Conservation (phyloP, 1,139 yeast genomes). For the Pichia sp. region DNA sequence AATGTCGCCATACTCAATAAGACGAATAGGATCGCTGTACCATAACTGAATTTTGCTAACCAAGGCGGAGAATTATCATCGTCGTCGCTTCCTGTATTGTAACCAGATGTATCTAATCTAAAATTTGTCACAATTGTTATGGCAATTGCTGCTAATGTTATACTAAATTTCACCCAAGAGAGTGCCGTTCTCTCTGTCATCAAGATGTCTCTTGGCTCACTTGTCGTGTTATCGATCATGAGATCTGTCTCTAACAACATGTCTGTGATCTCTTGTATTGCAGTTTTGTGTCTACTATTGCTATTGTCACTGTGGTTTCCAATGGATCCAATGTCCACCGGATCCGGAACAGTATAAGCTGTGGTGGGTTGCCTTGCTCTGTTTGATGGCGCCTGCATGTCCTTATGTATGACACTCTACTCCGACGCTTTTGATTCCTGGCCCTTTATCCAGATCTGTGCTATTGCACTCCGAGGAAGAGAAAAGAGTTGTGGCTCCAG, state of each 20-base stretch:
- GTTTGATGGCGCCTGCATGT: too few relatives aligned
- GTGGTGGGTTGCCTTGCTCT: too few relatives aligned
- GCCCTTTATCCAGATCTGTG: too few relatives aligned
- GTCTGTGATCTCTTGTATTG: slow-evolving; percentile 1
- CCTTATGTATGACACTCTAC: too few relatives aligned
- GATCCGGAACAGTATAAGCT: too few relatives aligned
- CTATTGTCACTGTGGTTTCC: too few relatives aligned
- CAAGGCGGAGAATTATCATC: slow-evolving; percentile 2
- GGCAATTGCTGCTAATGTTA: slow-evolving; percentile 50
- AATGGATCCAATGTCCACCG: too few relatives aligned
- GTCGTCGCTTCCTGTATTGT: neutral
- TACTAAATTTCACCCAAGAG: slow-evolving; percentile 50
- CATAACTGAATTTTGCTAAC: slow-evolving; percentile 35
- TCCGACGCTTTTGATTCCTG: too few relatives aligned
- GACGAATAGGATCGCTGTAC: slow-evolving; percentile 35
- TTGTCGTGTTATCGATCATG: slow-evolving; percentile 43
- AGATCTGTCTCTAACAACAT: slow-evolving; percentile 22
- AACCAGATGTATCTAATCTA: slow-evolving; percentile 38
- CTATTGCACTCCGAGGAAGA: too few relatives aligned
- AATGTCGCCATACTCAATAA: slow-evolving; percentile 42
- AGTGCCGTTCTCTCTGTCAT: slow-evolving; percentile 61
- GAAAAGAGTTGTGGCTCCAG: too few relatives aligned
- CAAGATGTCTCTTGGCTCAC: slow-evolving; percentile 61
- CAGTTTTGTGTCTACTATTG: neutral
- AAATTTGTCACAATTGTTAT: slow-evolving; percentile 53